A percentile compares a stretch with the other conserved stretches of the same genome.
Conservation (phyloP, 345 rosid genomes). For the Rhodamnia rubescens region DNA sequence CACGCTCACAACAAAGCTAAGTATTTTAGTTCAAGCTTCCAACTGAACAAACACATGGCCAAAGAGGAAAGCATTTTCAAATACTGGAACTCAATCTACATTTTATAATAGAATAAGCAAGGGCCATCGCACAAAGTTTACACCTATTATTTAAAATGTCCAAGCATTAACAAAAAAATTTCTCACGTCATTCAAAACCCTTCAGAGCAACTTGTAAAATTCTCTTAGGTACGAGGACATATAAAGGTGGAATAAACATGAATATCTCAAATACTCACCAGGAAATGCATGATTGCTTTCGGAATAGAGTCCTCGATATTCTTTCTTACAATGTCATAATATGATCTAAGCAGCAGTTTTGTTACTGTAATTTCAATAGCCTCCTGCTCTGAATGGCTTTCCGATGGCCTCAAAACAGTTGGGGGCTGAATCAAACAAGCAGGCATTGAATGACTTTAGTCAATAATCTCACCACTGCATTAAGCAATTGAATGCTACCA, state of each 20-base stretch:
- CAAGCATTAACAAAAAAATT: neutral
- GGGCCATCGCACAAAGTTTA: neutral
- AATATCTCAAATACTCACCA: conserved; percentile 32
- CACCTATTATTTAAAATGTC: neutral
- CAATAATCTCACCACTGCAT: neutral
- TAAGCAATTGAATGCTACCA: neutral
- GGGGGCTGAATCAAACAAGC: conserved; percentile 52
- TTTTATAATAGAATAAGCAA: neutral
- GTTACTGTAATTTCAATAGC: conserved; percentile 63
- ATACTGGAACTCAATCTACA: neutral
- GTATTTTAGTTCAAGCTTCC: neutral
- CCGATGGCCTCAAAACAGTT: conserved; percentile 69
- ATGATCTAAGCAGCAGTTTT: conserved; percentile 75
- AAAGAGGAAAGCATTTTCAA: neutral
- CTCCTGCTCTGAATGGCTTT: conserved; percentile 84
- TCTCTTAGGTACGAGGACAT: neutral
- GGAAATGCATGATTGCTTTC: conserved; percentile 96
- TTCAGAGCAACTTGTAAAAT: neutral
- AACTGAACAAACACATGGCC: neutral
- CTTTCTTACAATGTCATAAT: conserved; percentile 92
- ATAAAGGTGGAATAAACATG: neutral
- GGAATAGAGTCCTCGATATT: conserved; percentile 83
- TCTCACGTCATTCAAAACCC: neutral
- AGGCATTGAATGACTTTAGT: neutral
- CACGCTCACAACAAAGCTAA: neutral